Evolutionary conservation across 345 rosid species (phyloP).

Genomic region (Pugionium cornutum): DNA sequence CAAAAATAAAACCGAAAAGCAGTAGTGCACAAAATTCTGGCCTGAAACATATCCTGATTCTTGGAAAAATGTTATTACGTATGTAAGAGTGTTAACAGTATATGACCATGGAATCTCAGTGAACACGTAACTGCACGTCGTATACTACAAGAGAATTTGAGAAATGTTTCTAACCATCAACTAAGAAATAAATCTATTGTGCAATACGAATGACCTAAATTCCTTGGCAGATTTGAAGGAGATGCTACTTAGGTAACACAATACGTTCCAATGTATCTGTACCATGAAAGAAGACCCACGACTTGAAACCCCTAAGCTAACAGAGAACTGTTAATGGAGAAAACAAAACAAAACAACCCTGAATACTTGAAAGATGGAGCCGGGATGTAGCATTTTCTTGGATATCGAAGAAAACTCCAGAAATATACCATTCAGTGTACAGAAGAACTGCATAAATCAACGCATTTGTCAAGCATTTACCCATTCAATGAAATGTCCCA

Average conservation of each 20-base stretch:
- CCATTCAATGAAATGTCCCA: slow-evolving; percentile 11
- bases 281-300: background rate
- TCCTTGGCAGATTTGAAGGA: background rate
- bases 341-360: background rate
- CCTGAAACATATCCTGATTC: background rate
- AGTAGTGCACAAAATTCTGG: background rate
- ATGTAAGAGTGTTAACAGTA: background rate
- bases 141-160: background rate
- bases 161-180: background rate
- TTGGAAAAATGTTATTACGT: background rate
- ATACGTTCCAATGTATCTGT: background rate
- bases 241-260: background rate
- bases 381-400: slow-evolving; percentile 3
- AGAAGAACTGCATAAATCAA: slow-evolving; percentile 16
- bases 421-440: slow-evolving; percentile 19
- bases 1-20: slow-evolving; percentile 6
- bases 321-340: background rate
- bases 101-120: slow-evolving; percentile 6
- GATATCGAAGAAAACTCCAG: slow-evolving; percentile 5
- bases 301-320: background rate
- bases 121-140: slow-evolving; percentile 12
- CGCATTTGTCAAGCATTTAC: slow-evolving; percentile 1
- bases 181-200: background rate
- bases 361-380: slow-evolving; percentile 17
- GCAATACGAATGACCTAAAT: background rate